Evolutionary conservation across 2,329 filamentous ascomycete species (phyloP), one percentile per base, ranked within the genome.

Genomic region (Fusarium oligoseptatum): DNA sequence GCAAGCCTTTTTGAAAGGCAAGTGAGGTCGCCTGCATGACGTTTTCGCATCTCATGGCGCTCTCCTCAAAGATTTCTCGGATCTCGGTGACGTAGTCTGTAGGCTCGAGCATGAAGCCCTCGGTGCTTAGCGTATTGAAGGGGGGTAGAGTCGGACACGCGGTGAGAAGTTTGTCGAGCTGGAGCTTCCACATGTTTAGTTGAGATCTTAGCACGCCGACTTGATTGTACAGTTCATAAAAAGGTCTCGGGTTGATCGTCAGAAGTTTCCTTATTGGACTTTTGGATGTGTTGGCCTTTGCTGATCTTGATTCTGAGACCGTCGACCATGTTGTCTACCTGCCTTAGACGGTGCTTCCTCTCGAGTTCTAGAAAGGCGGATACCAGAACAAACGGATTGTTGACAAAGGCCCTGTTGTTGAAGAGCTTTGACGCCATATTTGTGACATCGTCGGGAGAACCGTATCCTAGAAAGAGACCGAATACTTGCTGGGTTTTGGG

Each of bases 1-100:
- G 32, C 45, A 27, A 15, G 60, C 66, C 66, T 66, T 68, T 68
- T 60, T 68, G 62, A 22, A 68, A 68, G 9, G 62, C 55, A 7
- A 68, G 43, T 3, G 66, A 66, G 10, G 41, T 61, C 27, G 55
- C 41, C 27, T 66, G 52, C 36, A 66, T 32, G 6, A 68, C 20
- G 4, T 61, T 66, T 17, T 65, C 56, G 22, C 66, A 68, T 24
- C 62, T 29, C 43, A 66, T 55, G 20, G 34, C 22, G 1, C 11
- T 29, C 43, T 45, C 62, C 20, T 65, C 45, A n/a, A 68, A 68
- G 9, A 32, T 27, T 17, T 68, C 66, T 6, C 43, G 17, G 5
- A 56, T 20, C 2, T 29, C 29, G 41, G 36, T 45, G 34, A 68
- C 37, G 45, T 61, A 68, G 14, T 61, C 66, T 17, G 60, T 37